Evolutionary conservation across 176 grass and related monocot genomes (phyloP).

Genomic region (Cenchrus americanus): DNA sequence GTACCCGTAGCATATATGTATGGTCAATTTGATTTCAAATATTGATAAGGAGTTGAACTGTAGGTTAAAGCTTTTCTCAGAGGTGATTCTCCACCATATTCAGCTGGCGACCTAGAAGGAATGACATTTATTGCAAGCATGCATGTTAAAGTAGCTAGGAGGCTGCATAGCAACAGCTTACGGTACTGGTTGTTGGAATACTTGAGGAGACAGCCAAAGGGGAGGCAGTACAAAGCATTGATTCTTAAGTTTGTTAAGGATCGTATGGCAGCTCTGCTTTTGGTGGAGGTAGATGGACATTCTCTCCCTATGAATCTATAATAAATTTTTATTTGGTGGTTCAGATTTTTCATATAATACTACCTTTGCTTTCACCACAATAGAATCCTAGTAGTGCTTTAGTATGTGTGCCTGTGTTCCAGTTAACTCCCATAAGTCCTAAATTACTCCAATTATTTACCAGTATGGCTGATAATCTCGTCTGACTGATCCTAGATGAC

Average conservation of each 20-base stretch:
- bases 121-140: conserved; percentile 79
- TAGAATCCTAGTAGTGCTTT: conserved; percentile 17
- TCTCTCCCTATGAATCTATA: background rate
- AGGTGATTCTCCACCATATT: conserved; percentile 76
- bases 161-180: conserved; percentile 70
- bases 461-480: background rate
- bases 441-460: background rate
- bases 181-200: conserved; percentile 94
- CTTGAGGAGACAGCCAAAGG: conserved; percentile 76
- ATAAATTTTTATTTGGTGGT: conserved; percentile 18
- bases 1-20: conserved; percentile 2
- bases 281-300: conserved; percentile 71
- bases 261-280: conserved; percentile 70
- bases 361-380: background rate
- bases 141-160: conserved; percentile 83
- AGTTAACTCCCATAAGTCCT: background rate
- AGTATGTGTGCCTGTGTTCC: conserved; percentile 1
- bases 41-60: conserved; percentile 26
- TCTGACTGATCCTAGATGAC: background rate
- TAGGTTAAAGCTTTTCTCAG: conserved; percentile 96
- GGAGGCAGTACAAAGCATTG: conserved; percentile 68
- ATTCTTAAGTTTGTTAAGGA: conserved; percentile 84
- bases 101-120: conserved; percentile 77
- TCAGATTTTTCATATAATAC: conserved; percentile 4
- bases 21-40: conserved; percentile 13